phyloP scores from a whole-genome alignment of 2,329 filamentous ascomycete species.

The Penicillium expansum region DNA sequence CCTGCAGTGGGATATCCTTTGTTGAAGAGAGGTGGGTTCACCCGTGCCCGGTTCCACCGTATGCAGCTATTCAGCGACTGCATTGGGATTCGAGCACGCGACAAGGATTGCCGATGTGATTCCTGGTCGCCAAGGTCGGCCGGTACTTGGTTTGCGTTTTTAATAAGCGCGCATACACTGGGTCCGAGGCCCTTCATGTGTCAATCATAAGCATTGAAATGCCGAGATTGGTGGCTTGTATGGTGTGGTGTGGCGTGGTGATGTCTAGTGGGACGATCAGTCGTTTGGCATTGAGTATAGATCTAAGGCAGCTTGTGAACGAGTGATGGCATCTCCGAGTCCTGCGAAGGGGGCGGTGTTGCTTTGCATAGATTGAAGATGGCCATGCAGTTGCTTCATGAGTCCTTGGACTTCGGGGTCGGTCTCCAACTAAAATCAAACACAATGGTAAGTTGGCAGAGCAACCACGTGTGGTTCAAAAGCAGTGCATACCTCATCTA shows the following conservation, averaged over 20 bases:
- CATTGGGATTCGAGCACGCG: slow-evolving; percentile 10
- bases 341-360: slow-evolving; percentile 40
- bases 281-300: slow-evolving; percentile 32
- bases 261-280: slow-evolving; percentile 19
- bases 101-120: slow-evolving; percentile 1
- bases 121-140: background rate
- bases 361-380: slow-evolving; percentile 46
- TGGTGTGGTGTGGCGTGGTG: background rate
- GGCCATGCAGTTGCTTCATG: slow-evolving; percentile 42
- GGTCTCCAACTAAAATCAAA: slow-evolving; percentile 32
- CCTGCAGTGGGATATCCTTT: background rate
- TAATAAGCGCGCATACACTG: background rate
- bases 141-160: background rate
- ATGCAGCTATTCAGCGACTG: slow-evolving; percentile 5
- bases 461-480: background rate
- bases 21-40: background rate
- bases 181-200: slow-evolving; percentile 29
- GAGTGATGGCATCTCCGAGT: slow-evolving; percentile 38
- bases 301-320: slow-evolving; percentile 38
- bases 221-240: background rate
- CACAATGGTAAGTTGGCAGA: slow-evolving; percentile 10
- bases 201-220: slow-evolving; percentile 20
- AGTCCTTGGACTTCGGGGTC: slow-evolving; percentile 39
- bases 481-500: slow-evolving; percentile 34
- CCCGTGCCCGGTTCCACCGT: background rate